Base-by-base conservation (phyloP, 345 rosid species). In the Trapa bicornis region DNA sequence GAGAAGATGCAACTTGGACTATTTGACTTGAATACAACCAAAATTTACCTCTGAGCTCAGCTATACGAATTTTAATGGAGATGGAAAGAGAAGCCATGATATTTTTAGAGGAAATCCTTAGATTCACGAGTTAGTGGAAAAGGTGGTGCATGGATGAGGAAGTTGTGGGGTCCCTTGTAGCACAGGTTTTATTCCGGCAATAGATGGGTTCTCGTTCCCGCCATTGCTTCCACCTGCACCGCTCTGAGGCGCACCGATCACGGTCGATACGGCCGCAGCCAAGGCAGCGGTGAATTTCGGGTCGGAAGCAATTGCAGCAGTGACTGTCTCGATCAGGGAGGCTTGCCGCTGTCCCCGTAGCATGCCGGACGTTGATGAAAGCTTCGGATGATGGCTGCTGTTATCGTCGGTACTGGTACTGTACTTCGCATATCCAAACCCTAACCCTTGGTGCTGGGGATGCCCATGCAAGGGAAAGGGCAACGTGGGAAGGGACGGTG, bases 71-170 rank as follows among this genome's bases (percentile, higher is more conserved):
- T 22, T 53, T n/a, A 6, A 5, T 53, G 32, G 6, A n/a, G 32
- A 53, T 53, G 60, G 22, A n/a, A 22, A 41, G 7, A 0, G 43
- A 41, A 41, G 6, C 4, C 43, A 8, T 41, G 43, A 41, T 41
- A 41, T 41, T 0, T 58, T 58, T 5, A 4, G 38, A 4, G 35
- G 3, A 35, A 12, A 58, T 32, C 15, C 37, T 32, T 37, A 64
- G 66, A 43, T n/a, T 68, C 38, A 68, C 4, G 77, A 87, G 73
- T 76, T 88, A 43, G 89, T 83, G 68, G 97, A 85, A 76, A 89
- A 88, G 70, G 96, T 92, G 75, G 96, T 90, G 88, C 97, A 90
- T 73, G 94, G 87, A 65, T 90, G 96, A 65, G 87, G 98, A 81
- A 83, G 86, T 69, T 82, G 92, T 22, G 98, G 90, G 11, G 97